Percentiles rank a stretch among this genome's conserved stretches.
Conservation (phyloP, 495 filamentous ascomycete species). For the Penicillium pulvis region DNA sequence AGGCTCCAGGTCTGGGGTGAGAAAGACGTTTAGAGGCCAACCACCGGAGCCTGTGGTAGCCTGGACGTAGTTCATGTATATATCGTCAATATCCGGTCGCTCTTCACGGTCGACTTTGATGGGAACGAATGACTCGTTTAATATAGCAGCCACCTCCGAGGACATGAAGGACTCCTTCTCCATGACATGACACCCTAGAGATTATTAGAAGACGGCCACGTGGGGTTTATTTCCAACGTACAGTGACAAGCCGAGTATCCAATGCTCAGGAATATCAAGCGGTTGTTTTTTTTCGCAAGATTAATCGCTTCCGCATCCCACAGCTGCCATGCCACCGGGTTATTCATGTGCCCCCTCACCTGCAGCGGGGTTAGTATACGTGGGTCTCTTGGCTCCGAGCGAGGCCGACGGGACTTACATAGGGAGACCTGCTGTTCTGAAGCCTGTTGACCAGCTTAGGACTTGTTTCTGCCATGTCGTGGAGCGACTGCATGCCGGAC, state of each 20-base stretch:
- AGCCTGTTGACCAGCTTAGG: conserved; percentile 67
- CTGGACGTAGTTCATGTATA: conserved; percentile 98
- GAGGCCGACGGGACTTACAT: conserved; percentile 50
- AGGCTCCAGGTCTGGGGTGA: conserved; percentile 89
- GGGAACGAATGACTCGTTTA: conserved; percentile 88
- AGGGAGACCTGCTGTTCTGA: conserved; percentile 75
- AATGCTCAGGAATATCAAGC: conserved; percentile 90
- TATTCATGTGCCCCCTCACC: conserved; percentile 79
- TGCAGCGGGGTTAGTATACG: conserved; percentile 30
- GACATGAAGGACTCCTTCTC: conserved; percentile 92
- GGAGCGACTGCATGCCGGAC: conserved; percentile 33
- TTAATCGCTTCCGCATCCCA: conserved; percentile 77
- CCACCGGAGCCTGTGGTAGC: conserved; percentile 90
- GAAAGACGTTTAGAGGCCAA: conserved; percentile 96
- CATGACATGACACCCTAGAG: conserved; percentile 86
- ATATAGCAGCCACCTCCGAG: conserved; percentile 71
- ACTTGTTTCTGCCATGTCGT: conserved; percentile 25
- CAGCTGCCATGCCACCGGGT: conserved; percentile 91
- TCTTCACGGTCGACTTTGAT: conserved; percentile 95
- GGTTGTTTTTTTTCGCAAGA: conserved; percentile 77
- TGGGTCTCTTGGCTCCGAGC: neutral
- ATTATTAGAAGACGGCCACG: conserved; percentile 14
- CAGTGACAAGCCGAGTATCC: conserved; percentile 96
- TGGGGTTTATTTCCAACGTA: conserved; percentile 41
- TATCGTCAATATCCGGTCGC: conserved; percentile 90